phyloP scores from a whole-genome alignment of 306 rosid species.

The Amphicarpaea edgeworthii region DNA sequence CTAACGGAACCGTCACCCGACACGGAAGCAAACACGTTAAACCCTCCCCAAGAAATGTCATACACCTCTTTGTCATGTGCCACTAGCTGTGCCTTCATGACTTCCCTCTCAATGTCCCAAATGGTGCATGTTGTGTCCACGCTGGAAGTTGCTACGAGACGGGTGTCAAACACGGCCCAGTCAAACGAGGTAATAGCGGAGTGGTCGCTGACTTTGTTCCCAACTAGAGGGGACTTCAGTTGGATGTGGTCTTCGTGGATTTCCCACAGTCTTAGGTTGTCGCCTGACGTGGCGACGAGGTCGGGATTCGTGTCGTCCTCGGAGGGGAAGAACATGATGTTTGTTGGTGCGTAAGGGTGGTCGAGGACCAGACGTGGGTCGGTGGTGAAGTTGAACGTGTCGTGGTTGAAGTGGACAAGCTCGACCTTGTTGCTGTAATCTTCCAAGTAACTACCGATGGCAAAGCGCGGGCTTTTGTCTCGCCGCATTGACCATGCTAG shows the following conservation, averaged over 20 bases:
- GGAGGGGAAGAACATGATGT: constrained; percentile 79
- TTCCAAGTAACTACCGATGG: constrained; percentile 68
- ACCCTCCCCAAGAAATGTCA: constrained; percentile 80
- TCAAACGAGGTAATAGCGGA: constrained; percentile 70
- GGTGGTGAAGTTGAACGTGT: constrained; percentile 56
- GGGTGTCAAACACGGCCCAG: constrained; percentile 57
- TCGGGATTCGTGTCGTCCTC: constrained; percentile 58
- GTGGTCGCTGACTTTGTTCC: constrained; percentile 60
- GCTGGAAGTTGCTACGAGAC: constrained; percentile 57
- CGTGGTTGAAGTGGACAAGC: constrained; percentile 58
- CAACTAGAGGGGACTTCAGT: constrained; percentile 59
- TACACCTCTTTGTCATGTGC: constrained; percentile 81
- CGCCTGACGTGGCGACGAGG: constrained; percentile 71
- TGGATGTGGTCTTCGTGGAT: constrained; percentile 64
- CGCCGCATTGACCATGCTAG: constrained; percentile 69
- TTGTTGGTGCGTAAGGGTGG: constrained; percentile 75
- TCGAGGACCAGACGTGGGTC: constrained; percentile 59
- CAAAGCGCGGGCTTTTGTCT: constrained; percentile 60
- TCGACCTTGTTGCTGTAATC: constrained; percentile 74
- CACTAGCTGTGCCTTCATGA: constrained; percentile 65
- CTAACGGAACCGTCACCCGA: constrained; percentile 78
- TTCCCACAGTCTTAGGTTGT: constrained; percentile 70
- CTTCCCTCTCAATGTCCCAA: constrained; percentile 72
- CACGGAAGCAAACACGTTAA: constrained; percentile 70
- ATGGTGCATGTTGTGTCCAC: constrained; percentile 69